Evolutionary conservation across 2,329 filamentous ascomycete species (phyloP).

Genomic region (Neofusicoccum kwambonambiense): DNA sequence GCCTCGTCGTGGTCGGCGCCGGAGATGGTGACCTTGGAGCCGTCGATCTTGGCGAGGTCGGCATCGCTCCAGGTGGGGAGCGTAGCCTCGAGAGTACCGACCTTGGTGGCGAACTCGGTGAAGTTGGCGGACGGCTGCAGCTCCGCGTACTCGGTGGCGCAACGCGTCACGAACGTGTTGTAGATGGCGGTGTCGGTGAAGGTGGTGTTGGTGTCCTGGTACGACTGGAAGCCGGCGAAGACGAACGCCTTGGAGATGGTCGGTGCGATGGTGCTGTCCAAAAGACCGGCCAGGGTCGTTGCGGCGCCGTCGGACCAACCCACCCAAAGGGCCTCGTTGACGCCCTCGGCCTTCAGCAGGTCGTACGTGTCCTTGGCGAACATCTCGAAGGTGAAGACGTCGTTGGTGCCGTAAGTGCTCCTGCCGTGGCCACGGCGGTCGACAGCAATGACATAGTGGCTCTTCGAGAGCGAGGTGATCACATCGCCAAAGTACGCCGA

Average conservation of each 20-base stretch:
- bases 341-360: conserved; percentile 31
- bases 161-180: conserved; percentile 36
- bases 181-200: conserved; percentile 37
- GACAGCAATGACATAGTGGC: conserved; percentile 41
- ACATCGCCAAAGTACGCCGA: conserved; percentile 44
- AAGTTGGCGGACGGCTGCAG: conserved; percentile 40
- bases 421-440: conserved; percentile 46
- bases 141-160: conserved; percentile 35
- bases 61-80: conserved; percentile 34
- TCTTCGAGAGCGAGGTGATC: conserved; percentile 32
- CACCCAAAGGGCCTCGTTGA: conserved; percentile 36
- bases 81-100: conserved; percentile 38
- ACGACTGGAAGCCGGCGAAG: conserved; percentile 37
- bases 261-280: conserved; percentile 31
- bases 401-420: conserved; percentile 36
- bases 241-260: conserved; percentile 43
- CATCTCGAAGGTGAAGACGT: conserved; percentile 41
- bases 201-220: conserved; percentile 37
- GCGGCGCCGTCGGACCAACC: conserved; percentile 46
- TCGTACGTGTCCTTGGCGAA: conserved; percentile 39
- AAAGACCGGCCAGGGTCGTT: conserved; percentile 39
- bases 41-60: conserved; percentile 25
- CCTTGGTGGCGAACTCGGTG: conserved; percentile 38
- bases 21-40: conserved; percentile 28
- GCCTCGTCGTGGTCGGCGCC: conserved; percentile 40